These are phyloP conservation scores for Suaeda aralocaspica DNA, from an alignment of 148 eudicot genomes.

Conservation along the genomic window DNA sequence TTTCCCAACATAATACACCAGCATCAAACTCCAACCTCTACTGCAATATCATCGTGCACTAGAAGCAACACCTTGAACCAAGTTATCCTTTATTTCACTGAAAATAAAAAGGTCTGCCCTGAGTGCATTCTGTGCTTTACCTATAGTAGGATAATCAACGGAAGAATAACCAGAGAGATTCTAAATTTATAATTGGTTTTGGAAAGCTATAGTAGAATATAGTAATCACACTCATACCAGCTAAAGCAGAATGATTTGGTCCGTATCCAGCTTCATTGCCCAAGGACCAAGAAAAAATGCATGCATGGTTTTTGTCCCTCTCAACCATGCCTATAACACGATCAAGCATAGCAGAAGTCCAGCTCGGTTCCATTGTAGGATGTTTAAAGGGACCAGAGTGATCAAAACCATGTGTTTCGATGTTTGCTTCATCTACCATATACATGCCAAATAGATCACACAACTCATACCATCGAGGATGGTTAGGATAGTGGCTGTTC, in stretches of 20 bases:
- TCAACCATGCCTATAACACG: conserved; percentile 94
- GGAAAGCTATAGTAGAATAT: conserved; percentile 5
- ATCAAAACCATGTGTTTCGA: conserved; percentile 96
- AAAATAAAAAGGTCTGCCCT: neutral
- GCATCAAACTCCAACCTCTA: neutral
- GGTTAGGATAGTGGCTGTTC: conserved; percentile 97
- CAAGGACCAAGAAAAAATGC: conserved; percentile 90
- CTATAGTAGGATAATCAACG: neutral
- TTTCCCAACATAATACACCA: neutral
- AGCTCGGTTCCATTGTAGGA: conserved; percentile 70
- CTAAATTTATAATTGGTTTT: neutral
- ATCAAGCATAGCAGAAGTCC: conserved; percentile 91
- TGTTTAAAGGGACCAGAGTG: conserved; percentile 66
- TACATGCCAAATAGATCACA: conserved; percentile 97
- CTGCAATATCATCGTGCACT: neutral
- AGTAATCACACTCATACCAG: conserved; percentile 51
- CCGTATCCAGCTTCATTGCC: conserved; percentile 97
- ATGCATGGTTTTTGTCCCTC: conserved; percentile 93
- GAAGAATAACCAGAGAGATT: neutral
- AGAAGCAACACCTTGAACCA: neutral
- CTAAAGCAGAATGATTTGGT: conserved; percentile 89
- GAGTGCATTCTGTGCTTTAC: neutral
- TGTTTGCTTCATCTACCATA: conserved; percentile 98
- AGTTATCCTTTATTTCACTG: neutral
- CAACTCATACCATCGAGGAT: conserved; percentile 93